Evolutionary conservation across 345 rosid genomes (phyloP).

Genomic region (Syzygium grande): DNA sequence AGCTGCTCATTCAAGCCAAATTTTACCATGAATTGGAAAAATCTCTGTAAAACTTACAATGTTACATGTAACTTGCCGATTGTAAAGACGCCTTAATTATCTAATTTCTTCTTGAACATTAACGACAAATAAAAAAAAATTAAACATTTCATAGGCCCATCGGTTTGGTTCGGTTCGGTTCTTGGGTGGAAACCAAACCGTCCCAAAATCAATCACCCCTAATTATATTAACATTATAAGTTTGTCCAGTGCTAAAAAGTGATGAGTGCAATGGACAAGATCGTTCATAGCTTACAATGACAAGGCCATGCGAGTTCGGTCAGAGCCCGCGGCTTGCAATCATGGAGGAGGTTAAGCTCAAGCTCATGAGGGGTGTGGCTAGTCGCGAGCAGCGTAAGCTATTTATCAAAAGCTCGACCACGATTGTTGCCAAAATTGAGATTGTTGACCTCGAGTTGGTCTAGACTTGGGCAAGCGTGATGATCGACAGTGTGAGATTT

Average conservation of each 20-base stretch:
- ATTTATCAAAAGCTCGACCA: neutral
- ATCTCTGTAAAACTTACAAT: too few relatives aligned
- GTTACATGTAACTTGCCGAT: too few relatives aligned
- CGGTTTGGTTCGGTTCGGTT: too few relatives aligned
- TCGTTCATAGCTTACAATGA: accelerated
- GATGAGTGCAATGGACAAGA: neutral
- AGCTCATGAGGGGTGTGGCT: neutral
- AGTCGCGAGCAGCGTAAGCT: neutral
- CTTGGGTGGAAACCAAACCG: too few relatives aligned
- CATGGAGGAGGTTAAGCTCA: neutral
- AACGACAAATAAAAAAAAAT: too few relatives aligned
- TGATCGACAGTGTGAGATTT: neutral
- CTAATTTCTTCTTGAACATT: too few relatives aligned
- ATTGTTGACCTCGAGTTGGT: neutral
- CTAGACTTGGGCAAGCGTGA: neutral
- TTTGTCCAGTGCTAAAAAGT: neutral
- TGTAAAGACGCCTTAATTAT: too few relatives aligned
- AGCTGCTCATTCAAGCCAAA: too few relatives aligned
- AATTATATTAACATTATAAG: neutral
- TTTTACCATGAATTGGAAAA: too few relatives aligned
- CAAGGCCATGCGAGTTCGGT: neutral
- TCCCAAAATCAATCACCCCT: too few relatives aligned
- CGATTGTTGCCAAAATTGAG: neutral
- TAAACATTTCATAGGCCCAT: too few relatives aligned
- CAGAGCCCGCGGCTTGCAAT: neutral